Evolutionary conservation across 345 rosid genomes (phyloP).

Genomic region (Eucalyptus polyanthemos): DNA sequence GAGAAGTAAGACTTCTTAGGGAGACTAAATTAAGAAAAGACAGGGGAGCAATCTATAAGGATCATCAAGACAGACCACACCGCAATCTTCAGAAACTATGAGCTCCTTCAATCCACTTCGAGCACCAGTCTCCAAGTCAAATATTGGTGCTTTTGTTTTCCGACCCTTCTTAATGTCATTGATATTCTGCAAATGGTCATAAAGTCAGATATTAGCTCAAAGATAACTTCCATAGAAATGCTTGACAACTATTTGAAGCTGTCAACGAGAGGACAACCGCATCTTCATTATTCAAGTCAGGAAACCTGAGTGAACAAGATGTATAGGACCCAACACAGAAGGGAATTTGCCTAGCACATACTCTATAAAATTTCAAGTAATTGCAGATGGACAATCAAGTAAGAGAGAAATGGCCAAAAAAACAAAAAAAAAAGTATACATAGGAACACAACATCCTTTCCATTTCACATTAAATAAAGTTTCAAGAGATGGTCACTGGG

Average conservation of each 20-base stretch:
- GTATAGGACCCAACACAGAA: background rate
- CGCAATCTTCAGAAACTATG: constrained; percentile 90
- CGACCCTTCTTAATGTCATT: constrained; percentile 51
- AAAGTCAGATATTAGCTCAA: background rate
- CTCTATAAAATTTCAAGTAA: background rate
- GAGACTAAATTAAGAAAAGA: background rate
- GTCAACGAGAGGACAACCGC: background rate
- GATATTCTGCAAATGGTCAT: constrained; percentile 52
- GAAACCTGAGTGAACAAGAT: background rate
- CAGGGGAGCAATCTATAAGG: background rate
- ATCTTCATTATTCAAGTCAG: background rate
- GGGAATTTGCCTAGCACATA: background rate
- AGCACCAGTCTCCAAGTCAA: constrained; percentile 86
- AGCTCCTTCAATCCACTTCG: constrained; percentile 88
- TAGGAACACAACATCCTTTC: background rate
- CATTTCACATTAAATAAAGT: background rate
- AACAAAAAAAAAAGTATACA: background rate
- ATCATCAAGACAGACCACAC: constrained; percentile 54
- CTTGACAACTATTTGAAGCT: background rate
- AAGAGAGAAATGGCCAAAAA: background rate
- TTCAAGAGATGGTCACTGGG: background rate
- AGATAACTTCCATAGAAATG: background rate
- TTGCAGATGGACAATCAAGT: background rate
- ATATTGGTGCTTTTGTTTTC: constrained; percentile 73
- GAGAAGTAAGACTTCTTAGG: background rate